Evolutionary conservation across 768 basidiomycete species (phyloP).

Genomic region (Suillus plorans): DNA sequence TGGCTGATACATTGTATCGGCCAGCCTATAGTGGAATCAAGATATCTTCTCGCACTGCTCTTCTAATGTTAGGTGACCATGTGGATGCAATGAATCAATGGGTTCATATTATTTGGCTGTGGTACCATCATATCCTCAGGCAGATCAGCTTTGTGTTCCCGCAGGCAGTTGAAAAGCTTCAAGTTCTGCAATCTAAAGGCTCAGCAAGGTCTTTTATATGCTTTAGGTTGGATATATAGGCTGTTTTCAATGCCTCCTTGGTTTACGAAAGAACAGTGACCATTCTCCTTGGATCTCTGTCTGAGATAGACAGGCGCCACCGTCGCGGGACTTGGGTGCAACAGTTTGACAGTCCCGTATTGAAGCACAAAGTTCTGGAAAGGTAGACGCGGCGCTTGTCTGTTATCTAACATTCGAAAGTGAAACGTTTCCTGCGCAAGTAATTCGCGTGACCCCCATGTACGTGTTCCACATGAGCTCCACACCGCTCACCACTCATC

Average conservation of each 20-base stretch:
- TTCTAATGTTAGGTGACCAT: not conserved
- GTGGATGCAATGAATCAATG: not conserved
- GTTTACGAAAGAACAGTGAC: not conserved
- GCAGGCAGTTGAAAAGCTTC: no score
- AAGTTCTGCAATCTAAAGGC: no score
- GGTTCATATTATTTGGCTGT: not conserved
- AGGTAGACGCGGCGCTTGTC: no score
- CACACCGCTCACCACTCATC: no score
- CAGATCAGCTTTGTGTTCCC: not conserved
- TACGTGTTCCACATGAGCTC: no score
- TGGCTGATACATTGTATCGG: not conserved
- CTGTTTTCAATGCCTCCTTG: not conserved
- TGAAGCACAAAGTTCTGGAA: no score
- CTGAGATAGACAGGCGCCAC: no score
- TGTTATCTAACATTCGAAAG: no score
- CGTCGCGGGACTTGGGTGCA: no score
- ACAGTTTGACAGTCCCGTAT: no score
- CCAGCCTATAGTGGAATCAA: not conserved
- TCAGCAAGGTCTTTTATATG: not conserved
- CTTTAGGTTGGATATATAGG: not conserved
- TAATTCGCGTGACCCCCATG: no score
- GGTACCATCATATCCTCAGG: not conserved
- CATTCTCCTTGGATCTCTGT: not conserved
- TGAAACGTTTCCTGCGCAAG: no score
- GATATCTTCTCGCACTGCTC: not conserved